Percentiles rank a stretch among this genome's conserved stretches.
These are phyloP conservation scores for Eucommia ulmoides DNA, from an alignment of 257 asterid genomes.

Conservation along the genomic window DNA sequence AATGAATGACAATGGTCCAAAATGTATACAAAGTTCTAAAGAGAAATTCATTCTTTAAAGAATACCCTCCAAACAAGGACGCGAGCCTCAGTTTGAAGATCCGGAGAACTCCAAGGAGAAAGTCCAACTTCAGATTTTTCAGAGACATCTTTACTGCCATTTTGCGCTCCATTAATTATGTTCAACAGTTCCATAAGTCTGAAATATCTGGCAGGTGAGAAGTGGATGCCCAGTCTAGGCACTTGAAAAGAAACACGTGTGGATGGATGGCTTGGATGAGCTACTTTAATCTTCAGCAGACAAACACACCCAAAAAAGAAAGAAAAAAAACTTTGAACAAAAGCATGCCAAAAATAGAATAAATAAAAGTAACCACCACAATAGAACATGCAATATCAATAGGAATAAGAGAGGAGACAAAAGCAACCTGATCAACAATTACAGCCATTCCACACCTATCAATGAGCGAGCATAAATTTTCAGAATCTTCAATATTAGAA, in stretches of 20 bases:
- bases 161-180: constrained; percentile 45
- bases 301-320: constrained; percentile 6
- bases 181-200: constrained; percentile 62
- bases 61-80: constrained; percentile 89
- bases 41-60: constrained; percentile 7
- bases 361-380: not conserved
- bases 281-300: constrained; percentile 65
- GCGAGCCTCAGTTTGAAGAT: constrained; percentile 78
- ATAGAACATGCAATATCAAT: too few relatives aligned
- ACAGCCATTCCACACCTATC: constrained; percentile 94
- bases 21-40: not conserved
- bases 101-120: constrained; percentile 76
- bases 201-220: constrained; percentile 79
- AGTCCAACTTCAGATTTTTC: constrained; percentile 44
- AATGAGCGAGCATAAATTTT: constrained; percentile 50
- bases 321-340: constrained; percentile 11
- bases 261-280: constrained; percentile 77
- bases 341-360: constrained; percentile 1
- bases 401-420: too few relatives aligned
- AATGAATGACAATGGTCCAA: constrained; percentile 2
- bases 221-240: constrained; percentile 91
- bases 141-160: constrained; percentile 39
- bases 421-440: constrained; percentile 81
- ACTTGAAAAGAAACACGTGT: constrained; percentile 78
- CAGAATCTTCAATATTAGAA: constrained; percentile 37